phyloP scores from a whole-genome alignment of 2,329 filamentous ascomycete species.

The Aspergillus sp. region DNA sequence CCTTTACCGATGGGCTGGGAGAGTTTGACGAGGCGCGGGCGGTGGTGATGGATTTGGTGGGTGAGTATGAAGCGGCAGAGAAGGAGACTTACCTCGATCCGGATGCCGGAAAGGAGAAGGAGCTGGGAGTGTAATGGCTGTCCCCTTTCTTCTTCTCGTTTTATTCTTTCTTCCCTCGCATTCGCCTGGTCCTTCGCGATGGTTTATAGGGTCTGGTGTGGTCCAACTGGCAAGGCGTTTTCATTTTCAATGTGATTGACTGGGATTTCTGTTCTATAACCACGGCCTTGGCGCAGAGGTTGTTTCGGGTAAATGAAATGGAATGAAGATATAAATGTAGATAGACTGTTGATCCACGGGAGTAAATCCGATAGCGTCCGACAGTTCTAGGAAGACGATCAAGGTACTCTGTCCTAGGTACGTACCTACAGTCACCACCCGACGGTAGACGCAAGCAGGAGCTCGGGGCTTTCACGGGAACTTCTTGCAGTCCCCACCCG shows the following conservation, averaged over 20 bases:
- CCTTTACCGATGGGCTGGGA: constrained; percentile 84
- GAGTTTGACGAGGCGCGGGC: constrained; percentile 95
- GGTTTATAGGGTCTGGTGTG: constrained; percentile 16
- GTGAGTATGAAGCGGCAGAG: constrained; percentile 95
- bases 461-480: constrained; percentile 7
- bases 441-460: background rate
- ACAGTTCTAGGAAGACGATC: too few relatives aligned
- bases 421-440: too few relatives aligned
- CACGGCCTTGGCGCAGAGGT: background rate
- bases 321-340: background rate
- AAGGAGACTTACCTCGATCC: constrained; percentile 84
- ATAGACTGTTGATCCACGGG: background rate
- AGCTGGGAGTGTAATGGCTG: constrained; percentile 21
- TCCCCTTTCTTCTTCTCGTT: constrained; percentile 1
- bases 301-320: background rate
- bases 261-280: constrained; percentile 10
- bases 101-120: constrained; percentile 51
- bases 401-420: background rate
- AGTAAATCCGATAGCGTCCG: too few relatives aligned
- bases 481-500: background rate
- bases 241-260: background rate
- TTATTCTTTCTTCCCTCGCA: constrained; percentile 12
- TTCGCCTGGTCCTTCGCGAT: constrained; percentile 7
- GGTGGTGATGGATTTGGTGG: constrained; percentile 85
- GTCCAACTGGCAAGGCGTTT: constrained; percentile 13